These are phyloP conservation scores for Colletotrichum liriopes DNA, from an alignment of 2,329 filamentous ascomycete species.

Conservation along the genomic window DNA sequence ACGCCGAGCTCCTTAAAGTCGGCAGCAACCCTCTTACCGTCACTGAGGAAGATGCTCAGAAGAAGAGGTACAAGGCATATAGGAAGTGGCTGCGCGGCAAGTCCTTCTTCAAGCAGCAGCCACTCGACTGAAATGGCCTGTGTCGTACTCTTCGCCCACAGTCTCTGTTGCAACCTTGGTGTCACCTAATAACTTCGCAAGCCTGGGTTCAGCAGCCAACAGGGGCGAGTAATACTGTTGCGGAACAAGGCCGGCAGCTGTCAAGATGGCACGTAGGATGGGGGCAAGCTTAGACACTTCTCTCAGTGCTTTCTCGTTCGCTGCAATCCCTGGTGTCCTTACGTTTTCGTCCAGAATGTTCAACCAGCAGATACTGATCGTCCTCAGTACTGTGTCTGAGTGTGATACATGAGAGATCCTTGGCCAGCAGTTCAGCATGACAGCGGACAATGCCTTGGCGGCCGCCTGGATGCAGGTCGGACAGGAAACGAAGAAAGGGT, in stretches of 20 bases:
- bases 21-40: slow-evolving; percentile 90
- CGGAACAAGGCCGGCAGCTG: slow-evolving; percentile 46
- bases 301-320: slow-evolving; percentile 48
- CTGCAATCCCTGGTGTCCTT: slow-evolving; percentile 39
- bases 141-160: neutral
- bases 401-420: slow-evolving; percentile 70
- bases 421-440: slow-evolving; percentile 79
- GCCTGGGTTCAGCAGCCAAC: slow-evolving; percentile 49
- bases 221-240: slow-evolving; percentile 52
- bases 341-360: slow-evolving; percentile 63
- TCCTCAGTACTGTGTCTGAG: slow-evolving; percentile 75
- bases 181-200: slow-evolving; percentile 44
- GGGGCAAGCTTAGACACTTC: slow-evolving; percentile 53
- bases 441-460: slow-evolving; percentile 66
- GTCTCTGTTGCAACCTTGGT: neutral
- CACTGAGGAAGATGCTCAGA: slow-evolving; percentile 85
- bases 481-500: slow-evolving; percentile 76
- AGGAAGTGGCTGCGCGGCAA: slow-evolving; percentile 95
- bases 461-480: slow-evolving; percentile 69
- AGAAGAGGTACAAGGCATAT: slow-evolving; percentile 98
- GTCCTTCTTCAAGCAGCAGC: slow-evolving; percentile 94
- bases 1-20: slow-evolving; percentile 82
- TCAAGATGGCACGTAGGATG: slow-evolving; percentile 51
- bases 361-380: slow-evolving; percentile 75
- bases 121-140: slow-evolving; percentile 64